Evolutionary conservation across 768 basidiomycete species (phyloP).

Genomic region (Hemileccinum rubropunctum): DNA sequence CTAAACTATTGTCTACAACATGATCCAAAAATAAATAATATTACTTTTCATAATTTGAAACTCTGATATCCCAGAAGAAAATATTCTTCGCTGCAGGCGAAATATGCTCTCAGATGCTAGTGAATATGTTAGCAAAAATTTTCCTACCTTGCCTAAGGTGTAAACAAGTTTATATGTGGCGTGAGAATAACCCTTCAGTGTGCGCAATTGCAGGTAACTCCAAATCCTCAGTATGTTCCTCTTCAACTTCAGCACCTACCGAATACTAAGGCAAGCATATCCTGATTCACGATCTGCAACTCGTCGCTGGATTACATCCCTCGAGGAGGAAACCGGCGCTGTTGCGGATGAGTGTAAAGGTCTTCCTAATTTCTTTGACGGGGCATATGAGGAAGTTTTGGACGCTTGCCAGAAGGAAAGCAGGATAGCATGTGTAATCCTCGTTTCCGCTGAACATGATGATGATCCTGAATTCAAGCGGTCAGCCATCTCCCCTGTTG

Average conservation of each 20-base stretch:
- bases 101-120: no score
- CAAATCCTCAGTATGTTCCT: no score
- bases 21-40: no score
- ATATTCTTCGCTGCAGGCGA: no score
- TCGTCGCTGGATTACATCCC: constrained; percentile 73
- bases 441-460: constrained; percentile 90
- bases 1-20: no score
- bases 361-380: constrained; percentile 78
- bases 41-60: no score
- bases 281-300: constrained; percentile 50
- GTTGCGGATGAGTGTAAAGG: constrained; percentile 45
- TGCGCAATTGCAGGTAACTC: no score
- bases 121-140: no score
- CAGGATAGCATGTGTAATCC: constrained; percentile 73
- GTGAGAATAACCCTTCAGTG: no score
- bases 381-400: constrained; percentile 80
- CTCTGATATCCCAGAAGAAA: no score
- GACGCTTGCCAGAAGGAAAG: constrained; percentile 66
- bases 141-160: no score
- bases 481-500: constrained; percentile 34
- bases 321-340: constrained; percentile 86
- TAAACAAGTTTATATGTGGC: no score
- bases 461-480: constrained; percentile 85
- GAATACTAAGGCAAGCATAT: constrained; percentile 35
- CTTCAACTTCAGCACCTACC: constrained; percentile 46